Conservation (phyloP, 2,329 filamentous ascomycete genomes). For the Triangularia setosa region DNA sequence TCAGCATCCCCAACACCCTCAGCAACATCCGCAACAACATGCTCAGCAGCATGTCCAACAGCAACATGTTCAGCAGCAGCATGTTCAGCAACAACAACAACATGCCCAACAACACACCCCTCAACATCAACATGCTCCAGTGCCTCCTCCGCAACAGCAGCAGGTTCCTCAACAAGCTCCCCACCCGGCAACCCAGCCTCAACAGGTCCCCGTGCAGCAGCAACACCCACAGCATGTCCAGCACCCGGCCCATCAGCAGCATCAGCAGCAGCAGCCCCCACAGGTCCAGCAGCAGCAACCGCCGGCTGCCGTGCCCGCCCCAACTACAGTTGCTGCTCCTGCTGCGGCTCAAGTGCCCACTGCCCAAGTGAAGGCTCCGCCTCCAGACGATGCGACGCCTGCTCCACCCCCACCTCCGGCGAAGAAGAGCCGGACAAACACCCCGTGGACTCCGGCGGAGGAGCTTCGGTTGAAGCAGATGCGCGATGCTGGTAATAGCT, state of each 20-base stretch:
- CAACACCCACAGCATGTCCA: constrained; percentile 15
- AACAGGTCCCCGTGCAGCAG: constrained; percentile 31
- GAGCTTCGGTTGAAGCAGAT: constrained; percentile 90
- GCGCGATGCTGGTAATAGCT: constrained; percentile 88
- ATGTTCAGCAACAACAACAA: constrained; percentile 13
- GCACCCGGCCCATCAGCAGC: constrained; percentile 7
- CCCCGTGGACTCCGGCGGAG: constrained; percentile 93
- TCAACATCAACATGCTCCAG: constrained; percentile 27
- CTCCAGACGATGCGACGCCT: constrained; percentile 32
- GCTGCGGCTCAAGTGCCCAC: constrained; percentile 35
- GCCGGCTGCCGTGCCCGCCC: constrained; percentile 21
- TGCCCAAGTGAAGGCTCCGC: constrained; percentile 28
- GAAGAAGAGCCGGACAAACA: constrained; percentile 98
- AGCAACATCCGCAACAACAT: constrained; percentile 30
- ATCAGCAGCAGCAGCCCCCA: constrained; percentile 23
- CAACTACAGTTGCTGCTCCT: constrained; percentile 28
- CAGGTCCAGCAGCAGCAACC: constrained; percentile 27
- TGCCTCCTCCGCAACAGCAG: constrained; percentile 25
- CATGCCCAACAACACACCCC: constrained; percentile 24
- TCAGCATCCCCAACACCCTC: constrained; percentile 21
- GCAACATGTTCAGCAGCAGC: constrained; percentile 15
- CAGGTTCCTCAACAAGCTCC: constrained; percentile 20
- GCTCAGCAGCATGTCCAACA: constrained; percentile 15
- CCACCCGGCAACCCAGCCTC: constrained; percentile 28
- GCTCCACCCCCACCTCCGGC: constrained; percentile 50